Evolutionary conservation across 257 asterid species (phyloP).

Genomic region (Cordia subcordata): DNA sequence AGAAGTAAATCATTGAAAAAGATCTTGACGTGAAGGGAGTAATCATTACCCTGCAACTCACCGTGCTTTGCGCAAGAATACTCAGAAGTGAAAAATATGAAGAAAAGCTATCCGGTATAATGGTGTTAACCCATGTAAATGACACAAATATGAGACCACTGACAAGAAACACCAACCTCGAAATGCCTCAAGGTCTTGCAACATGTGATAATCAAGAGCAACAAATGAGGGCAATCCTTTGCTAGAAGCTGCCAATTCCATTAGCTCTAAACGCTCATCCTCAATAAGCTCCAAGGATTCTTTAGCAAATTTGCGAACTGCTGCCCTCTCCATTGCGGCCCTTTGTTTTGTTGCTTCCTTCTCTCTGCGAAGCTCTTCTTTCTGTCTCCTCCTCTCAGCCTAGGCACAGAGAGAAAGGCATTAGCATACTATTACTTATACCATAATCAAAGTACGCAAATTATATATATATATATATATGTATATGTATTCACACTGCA

Average conservation of each 20-base stretch:
- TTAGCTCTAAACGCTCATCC: constrained; percentile 94
- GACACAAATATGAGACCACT: neutral
- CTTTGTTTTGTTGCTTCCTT: constrained; percentile 81
- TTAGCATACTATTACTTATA: neutral
- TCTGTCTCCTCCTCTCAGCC: constrained; percentile 94
- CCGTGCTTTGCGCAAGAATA: neutral
- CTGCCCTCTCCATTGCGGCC: constrained; percentile 89
- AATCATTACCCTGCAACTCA: neutral
- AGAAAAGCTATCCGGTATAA: neutral
- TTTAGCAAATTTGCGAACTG: constrained; percentile 86
- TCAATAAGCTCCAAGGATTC: constrained; percentile 95
- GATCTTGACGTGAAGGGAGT: neutral
- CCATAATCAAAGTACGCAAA: neutral
- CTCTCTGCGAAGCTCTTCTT: constrained; percentile 82
- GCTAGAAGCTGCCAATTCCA: constrained; percentile 94
- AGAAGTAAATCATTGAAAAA: neutral
- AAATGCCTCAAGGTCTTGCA: constrained; percentile 79
- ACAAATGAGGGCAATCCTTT: constrained; percentile 79
- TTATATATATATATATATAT: neutral
- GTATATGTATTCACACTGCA: neutral
- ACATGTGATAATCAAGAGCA: constrained; percentile 81
- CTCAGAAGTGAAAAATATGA: neutral
- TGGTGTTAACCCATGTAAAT: neutral
- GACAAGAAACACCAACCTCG: constrained; percentile 61
- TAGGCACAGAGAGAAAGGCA: constrained; percentile 21